These are phyloP conservation scores for Aegilops speltoides DNA, from an alignment of 176 grass and related monocot species.

Conservation along the genomic window DNA sequence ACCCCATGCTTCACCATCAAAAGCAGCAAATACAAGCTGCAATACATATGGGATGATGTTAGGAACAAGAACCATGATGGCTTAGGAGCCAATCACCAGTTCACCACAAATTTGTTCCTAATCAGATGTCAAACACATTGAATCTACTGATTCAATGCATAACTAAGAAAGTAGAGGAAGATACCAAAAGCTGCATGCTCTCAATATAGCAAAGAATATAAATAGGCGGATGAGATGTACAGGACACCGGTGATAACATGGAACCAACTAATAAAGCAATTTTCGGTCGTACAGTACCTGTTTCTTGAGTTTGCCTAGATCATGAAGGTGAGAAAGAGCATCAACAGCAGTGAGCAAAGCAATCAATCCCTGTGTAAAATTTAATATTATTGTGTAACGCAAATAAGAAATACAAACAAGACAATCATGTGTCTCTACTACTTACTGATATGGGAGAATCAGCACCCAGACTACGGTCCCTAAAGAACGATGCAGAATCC, in stretches of 20 bases:
- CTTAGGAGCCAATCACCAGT: constrained; percentile 25
- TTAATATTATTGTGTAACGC: constrained; percentile 23
- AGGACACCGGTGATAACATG: constrained; percentile 8
- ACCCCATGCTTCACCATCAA: constrained; percentile 96
- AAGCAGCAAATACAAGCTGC: constrained; percentile 86
- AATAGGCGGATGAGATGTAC: constrained; percentile 1
- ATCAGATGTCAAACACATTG: background rate
- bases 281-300: constrained; percentile 53
- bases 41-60: constrained; percentile 18
- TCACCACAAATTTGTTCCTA: background rate
- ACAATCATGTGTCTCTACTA: background rate
- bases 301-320: constrained; percentile 80
- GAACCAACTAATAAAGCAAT: background rate
- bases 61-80: constrained; percentile 14
- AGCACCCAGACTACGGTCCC: constrained; percentile 81
- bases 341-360: constrained; percentile 96
- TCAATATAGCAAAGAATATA: background rate
- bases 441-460: constrained; percentile 99
- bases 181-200: background rate
- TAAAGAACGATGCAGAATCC: constrained; percentile 91
- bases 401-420: constrained; percentile 19
- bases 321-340: constrained; percentile 77
- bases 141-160: constrained; percentile 22
- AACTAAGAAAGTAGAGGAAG: background rate
- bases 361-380: constrained; percentile 78